These are phyloP conservation scores for Strigomonas culicis DNA, from an alignment of 208 protist species.

Conservation along the genomic window DNA sequence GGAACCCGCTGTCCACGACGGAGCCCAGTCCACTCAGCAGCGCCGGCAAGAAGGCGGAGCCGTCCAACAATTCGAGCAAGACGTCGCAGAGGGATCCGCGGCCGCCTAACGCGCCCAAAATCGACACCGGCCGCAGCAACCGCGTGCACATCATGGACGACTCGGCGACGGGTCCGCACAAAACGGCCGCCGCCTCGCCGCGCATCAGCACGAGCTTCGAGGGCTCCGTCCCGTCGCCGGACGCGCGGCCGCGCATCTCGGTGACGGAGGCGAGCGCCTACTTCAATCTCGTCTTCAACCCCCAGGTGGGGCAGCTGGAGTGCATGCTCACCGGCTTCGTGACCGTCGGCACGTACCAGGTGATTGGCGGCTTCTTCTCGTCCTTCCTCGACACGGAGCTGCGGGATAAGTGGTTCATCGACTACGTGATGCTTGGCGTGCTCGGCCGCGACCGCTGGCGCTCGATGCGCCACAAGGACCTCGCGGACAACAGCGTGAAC, in stretches of 20 bases:
- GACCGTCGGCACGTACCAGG: slow-evolving; percentile 15
- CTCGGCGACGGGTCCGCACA: neutral
- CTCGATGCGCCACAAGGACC: slow-evolving; percentile 18
- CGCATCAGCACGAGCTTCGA: slow-evolving; percentile 9
- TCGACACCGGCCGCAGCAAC: neutral
- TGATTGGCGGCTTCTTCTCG: slow-evolving; percentile 23
- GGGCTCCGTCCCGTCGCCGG: neutral
- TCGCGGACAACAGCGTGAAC: slow-evolving; percentile 12
- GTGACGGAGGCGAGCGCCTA: slow-evolving; percentile 24
- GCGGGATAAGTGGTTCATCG: slow-evolving; percentile 41
- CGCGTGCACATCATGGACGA: neutral
- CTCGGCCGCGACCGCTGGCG: slow-evolving; percentile 32
- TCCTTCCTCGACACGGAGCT: slow-evolving; percentile 25
- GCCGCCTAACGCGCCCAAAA: neutral
- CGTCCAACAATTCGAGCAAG: neutral
- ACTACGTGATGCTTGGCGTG: slow-evolving; percentile 38
- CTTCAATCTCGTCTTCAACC: slow-evolving; percentile 32
- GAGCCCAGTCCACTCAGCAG: no score
- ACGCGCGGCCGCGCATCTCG: slow-evolving; percentile 15
- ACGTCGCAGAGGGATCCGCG: neutral
- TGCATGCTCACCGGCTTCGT: slow-evolving; percentile 33
- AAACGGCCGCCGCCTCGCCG: neutral
- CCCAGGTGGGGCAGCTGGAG: slow-evolving; percentile 33
- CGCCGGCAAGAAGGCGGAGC: no score
- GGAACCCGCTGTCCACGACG: no score